Conservation (phyloP, 768 basidiomycete species). For the Paxillus ammoniavirescens region DNA sequence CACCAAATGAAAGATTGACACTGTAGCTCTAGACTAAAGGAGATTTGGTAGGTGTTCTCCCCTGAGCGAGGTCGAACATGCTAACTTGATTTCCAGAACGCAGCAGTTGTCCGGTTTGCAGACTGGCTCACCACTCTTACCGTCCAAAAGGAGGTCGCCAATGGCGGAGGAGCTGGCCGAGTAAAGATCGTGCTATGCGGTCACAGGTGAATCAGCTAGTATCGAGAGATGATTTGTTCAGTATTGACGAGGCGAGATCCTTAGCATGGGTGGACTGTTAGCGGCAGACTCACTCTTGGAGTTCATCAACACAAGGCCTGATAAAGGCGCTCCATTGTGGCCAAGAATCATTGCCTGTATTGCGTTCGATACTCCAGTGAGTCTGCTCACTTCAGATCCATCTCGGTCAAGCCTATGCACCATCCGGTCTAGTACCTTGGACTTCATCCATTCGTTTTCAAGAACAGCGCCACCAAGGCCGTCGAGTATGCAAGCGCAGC, state of each 20-base stretch:
- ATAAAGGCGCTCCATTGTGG: constrained; percentile 72
- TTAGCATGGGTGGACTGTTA: constrained; percentile 90
- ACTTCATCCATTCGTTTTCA: constrained; percentile 82
- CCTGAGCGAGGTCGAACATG: constrained; percentile 1
- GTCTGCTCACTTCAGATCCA: constrained; percentile 21
- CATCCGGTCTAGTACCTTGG: constrained; percentile 68
- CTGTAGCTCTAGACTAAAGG: constrained; percentile 70
- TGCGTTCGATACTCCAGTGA: constrained; percentile 89
- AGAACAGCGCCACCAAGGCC: constrained; percentile 76
- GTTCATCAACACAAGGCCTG: constrained; percentile 66
- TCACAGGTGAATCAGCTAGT: constrained; percentile 60
- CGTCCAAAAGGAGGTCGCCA: constrained; percentile 78
- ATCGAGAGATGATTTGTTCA: background rate
- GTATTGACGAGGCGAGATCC: background rate
- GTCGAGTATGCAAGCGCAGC: constrained; percentile 68
- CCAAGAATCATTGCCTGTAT: constrained; percentile 82
- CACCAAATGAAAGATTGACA: constrained; percentile 10
- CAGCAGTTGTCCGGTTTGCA: constrained; percentile 81
- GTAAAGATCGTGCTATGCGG: constrained; percentile 86
- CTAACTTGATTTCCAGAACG: constrained; percentile 45
- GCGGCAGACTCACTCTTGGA: constrained; percentile 81
- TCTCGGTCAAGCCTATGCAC: background rate
- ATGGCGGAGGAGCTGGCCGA: constrained; percentile 69
- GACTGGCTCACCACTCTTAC: constrained; percentile 92
- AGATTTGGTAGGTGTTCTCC: constrained; percentile 60